These are phyloP conservation scores for Psilocybe cyanescens DNA, from an alignment of 768 basidiomycete species.

Conservation along the genomic window DNA sequence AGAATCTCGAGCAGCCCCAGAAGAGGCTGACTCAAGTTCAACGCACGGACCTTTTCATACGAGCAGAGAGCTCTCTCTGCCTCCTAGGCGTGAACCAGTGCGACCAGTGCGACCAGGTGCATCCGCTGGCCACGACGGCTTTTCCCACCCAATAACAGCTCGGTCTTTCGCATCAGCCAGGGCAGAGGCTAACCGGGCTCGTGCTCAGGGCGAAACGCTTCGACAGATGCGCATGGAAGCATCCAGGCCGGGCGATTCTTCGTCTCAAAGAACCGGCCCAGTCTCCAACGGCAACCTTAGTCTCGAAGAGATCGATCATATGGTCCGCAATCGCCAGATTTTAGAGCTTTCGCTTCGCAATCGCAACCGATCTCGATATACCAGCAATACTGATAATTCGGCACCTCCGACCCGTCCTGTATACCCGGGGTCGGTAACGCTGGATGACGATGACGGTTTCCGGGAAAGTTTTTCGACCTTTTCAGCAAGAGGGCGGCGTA, in stretches of 20 bases:
- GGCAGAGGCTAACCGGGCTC: not conserved
- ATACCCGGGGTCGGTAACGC: not conserved
- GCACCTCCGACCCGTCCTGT: not conserved
- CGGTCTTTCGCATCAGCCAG: slow-evolving; percentile 11
- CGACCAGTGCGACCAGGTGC: not conserved
- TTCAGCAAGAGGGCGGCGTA: not conserved
- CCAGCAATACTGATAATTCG: not conserved
- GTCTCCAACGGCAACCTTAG: not conserved
- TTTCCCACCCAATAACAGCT: not conserved
- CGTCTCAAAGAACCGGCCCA: not conserved
- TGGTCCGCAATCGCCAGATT: not conserved
- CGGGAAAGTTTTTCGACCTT: not conserved
- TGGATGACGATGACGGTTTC: not conserved
- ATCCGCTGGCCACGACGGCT: not conserved
- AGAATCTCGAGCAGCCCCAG: not conserved
- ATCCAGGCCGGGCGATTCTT: not conserved
- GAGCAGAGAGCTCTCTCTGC: not conserved
- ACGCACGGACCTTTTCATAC: not conserved
- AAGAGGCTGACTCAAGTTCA: not conserved
- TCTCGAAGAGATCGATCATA: not conserved
- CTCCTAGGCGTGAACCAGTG: not conserved
- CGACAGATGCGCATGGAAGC: not conserved
- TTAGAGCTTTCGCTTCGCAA: not conserved
- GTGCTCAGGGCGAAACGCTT: not conserved
- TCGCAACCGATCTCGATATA: not conserved